Conservation (phyloP, 345 rosid species). For the Dimocarpus longan region DNA sequence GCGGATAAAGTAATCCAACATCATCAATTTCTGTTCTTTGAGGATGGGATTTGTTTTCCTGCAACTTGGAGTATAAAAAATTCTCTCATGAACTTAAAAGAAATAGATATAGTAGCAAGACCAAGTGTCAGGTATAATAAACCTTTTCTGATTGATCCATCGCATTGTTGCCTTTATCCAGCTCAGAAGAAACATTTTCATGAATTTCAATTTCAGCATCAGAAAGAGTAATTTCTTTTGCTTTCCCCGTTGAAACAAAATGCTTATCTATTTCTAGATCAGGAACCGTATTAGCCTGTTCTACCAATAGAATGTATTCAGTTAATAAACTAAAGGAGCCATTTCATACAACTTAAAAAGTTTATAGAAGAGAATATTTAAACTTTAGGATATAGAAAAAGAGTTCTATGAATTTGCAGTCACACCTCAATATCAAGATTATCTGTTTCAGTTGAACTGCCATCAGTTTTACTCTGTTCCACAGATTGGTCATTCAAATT, state of each 20-base stretch:
- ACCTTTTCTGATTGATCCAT: slow-evolving; percentile 43
- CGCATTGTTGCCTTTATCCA: slow-evolving; percentile 29
- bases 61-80: slow-evolving; percentile 27
- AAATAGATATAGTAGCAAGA: neutral
- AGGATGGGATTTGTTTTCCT: slow-evolving; percentile 31
- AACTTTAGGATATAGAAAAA: neutral
- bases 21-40: slow-evolving; percentile 27
- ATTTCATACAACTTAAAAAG: slow-evolving; percentile 7
- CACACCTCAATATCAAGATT: slow-evolving; percentile 36
- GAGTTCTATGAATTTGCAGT: neutral
- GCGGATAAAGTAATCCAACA: slow-evolving; percentile 33
- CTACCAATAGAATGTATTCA: slow-evolving; percentile 24
- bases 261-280: slow-evolving; percentile 34
- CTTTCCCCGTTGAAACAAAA: slow-evolving; percentile 27
- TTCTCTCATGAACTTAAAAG: neutral
- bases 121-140: neutral
- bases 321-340: neutral
- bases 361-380: neutral
- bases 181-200: slow-evolving; percentile 29
- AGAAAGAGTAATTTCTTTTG: slow-evolving; percentile 18
- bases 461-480: slow-evolving; percentile 25
- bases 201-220: slow-evolving; percentile 26
- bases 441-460: slow-evolving; percentile 29
- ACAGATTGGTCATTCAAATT: slow-evolving; percentile 33
- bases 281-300: slow-evolving; percentile 34